Percentiles rank a stretch among this genome's conserved stretches.
Evolutionary conservation across 495 filamentous ascomycete genomes (phyloP).

Genomic region (Schizothecium vesticola): DNA sequence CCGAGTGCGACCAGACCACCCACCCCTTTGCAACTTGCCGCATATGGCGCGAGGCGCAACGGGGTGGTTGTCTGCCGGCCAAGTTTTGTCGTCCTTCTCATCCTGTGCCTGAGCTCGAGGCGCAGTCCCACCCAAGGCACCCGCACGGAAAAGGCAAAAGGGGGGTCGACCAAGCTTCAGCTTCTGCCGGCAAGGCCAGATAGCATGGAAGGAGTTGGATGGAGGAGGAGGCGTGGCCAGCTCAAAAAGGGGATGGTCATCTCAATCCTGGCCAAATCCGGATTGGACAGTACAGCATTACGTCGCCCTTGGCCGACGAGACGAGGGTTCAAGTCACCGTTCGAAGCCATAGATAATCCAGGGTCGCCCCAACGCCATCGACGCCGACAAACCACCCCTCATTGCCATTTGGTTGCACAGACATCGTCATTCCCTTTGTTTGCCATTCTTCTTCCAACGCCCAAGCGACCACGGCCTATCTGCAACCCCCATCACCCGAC

Average conservation of each 20-base stretch:
- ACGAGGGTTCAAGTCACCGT: not conserved
- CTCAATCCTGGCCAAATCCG: not conserved
- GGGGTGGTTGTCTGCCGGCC: not conserved
- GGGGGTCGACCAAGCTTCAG: not conserved
- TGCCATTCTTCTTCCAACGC: constrained; percentile 15
- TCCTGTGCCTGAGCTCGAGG: not conserved
- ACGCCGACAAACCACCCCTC: constrained; percentile 8
- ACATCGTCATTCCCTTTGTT: constrained; percentile 31
- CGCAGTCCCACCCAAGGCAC: not conserved
- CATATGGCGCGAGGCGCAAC: not conserved
- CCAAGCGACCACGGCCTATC: not conserved
- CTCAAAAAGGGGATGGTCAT: not conserved
- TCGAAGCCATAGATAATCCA: not conserved
- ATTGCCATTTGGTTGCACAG: constrained; percentile 5
- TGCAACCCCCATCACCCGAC: not conserved
- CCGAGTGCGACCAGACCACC: no score
- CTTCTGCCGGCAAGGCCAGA: not conserved
- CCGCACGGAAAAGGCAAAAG: not conserved
- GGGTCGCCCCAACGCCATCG: not conserved
- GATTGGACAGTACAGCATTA: constrained; percentile 16
- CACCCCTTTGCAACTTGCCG: not conserved
- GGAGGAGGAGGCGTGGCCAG: not conserved
- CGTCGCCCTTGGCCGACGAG: constrained; percentile 8
- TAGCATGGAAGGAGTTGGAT: not conserved
- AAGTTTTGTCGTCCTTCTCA: not conserved